A percentile compares a stretch with the other conserved stretches of the same genome.
Conservation (phyloP, 1,284 basidiomycete species). For the Pseudozyma sp. region DNA sequence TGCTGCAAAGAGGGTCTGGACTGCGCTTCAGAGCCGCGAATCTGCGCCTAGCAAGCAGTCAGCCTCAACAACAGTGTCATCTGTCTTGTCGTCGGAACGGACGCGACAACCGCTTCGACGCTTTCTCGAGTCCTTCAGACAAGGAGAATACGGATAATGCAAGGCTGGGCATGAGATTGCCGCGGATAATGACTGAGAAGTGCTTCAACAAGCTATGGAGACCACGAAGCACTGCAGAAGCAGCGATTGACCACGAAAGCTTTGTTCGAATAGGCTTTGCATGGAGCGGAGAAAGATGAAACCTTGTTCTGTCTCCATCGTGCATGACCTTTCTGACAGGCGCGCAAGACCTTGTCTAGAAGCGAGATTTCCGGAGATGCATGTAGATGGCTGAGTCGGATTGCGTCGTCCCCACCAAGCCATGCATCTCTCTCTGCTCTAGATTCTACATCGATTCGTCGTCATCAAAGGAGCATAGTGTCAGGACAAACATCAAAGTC, state of each 20-base stretch:
- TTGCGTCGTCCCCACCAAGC: conserved; percentile 17
- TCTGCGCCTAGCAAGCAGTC: too few species aligned
- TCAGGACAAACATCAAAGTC: too few species aligned
- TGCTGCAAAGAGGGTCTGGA: too few species aligned
- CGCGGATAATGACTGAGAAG: conserved; percentile 3
- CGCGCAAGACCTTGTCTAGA: neutral
- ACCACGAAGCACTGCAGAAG: neutral
- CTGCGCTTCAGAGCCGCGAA: too few species aligned
- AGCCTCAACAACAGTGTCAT: neutral
- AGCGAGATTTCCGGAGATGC: conserved; percentile 4
- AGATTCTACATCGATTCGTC: too few species aligned
- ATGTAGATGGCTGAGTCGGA: conserved; percentile 4
- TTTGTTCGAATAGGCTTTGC: conserved; percentile 21
- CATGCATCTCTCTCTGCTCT: neutral
- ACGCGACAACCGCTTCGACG: neutral
- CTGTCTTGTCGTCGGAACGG: conserved; percentile 4
- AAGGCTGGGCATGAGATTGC: neutral
- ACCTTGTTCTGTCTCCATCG: too few species aligned
- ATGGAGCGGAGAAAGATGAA: neutral
- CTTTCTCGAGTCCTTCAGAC: neutral
- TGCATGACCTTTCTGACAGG: conserved; percentile 4
- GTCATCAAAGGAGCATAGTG: too few species aligned
- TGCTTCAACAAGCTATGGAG: neutral
- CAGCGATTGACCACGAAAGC: conserved; percentile 3
- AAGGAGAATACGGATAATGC: neutral